Base-by-base conservation (phyloP, 2,329 filamentous ascomycete species). In the Cladosporium phlei region DNA sequence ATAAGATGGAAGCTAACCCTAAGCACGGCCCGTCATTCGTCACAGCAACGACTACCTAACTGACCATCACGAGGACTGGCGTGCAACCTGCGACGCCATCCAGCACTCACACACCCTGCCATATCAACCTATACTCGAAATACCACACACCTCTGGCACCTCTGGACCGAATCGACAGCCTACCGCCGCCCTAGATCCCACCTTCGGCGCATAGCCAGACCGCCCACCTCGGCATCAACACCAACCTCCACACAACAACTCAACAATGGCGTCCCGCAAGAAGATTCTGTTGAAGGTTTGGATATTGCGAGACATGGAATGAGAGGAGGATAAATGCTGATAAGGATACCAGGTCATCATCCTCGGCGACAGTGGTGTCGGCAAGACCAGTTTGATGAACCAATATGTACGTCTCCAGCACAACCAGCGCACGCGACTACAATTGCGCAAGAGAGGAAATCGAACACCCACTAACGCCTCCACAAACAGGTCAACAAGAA, bases 351-450 rank as follows among this genome's bases (percentile, higher is more conserved):
- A 97, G 91, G 90, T 98, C 65, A 98, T 98, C 65, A 97, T 98
- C 72, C 84, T 98, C 60, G 93, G 93, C 61, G 93, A 98, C 71
- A 97, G 91, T 71, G 93, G 93, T 73, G 93, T 98, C 53, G 93
- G 93, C 69, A 98, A 98, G 80, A 98, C 93, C 52, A 96, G 89
- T 72, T 83, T 98, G 80, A 98, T 98, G 93, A 98, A 98, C 75
- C 93, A 98, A 97, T 98, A 97, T 87, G 93, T 97, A 82, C 69
- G 86, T 61, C 48, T 12, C 17, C 34, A 43, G 29, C 21, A 28
- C 39, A 19, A 33, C 32, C 45, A 34, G 22, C 29, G 25, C 35
- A 44, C n/a, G 22, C 24, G 14, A 39, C 17, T 12, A 16, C 30
- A 24, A 5, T 21, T 28, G 25, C 24, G 14, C 16, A 24, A 5